Evolutionary conservation across 495 filamentous ascomycete species (phyloP).

Genomic region (Aspergillus steynii): DNA sequence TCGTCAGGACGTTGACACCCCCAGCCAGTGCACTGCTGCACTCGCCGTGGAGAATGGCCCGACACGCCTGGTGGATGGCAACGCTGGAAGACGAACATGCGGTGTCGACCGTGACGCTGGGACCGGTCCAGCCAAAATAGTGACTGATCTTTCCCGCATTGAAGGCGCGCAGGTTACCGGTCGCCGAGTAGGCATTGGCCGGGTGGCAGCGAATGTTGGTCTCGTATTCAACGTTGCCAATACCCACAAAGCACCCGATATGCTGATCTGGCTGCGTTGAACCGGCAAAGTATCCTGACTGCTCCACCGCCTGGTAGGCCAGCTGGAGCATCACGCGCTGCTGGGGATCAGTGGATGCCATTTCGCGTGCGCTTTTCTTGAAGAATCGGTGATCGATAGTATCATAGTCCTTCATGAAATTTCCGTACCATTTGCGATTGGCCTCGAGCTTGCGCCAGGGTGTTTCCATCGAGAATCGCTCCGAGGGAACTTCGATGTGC

Average conservation of each 20-base stretch:
- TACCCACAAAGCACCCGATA: conserved; percentile 37
- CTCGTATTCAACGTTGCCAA: conserved; percentile 30
- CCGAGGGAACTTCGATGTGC: conserved; percentile 32
- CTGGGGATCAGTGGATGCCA: conserved; percentile 49
- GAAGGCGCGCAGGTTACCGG: conserved; percentile 31
- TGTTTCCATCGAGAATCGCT: conserved; percentile 32
- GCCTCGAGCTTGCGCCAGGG: conserved; percentile 27
- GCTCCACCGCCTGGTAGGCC: conserved; percentile 49
- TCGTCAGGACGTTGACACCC: conserved; percentile 41
- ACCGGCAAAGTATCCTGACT: conserved; percentile 32
- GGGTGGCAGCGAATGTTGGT: conserved; percentile 33
- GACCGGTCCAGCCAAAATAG: conserved; percentile 50
- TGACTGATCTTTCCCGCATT: conserved; percentile 33
- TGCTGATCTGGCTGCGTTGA: conserved; percentile 1
- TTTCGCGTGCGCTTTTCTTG: conserved; percentile 44
- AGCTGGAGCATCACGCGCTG: conserved; percentile 48
- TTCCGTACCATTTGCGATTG: conserved; percentile 44
- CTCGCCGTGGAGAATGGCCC: conserved; percentile 31
- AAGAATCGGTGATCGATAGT: conserved; percentile 56
- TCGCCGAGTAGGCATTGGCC: conserved; percentile 37
- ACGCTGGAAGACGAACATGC: conserved; percentile 46
- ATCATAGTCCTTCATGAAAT: conserved; percentile 44
- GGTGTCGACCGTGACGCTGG: conserved; percentile 41
- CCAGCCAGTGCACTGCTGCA: conserved; percentile 36
- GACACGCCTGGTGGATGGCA: conserved; percentile 38